Evolutionary conservation across 805 yeast species (phyloP), one percentile per base, ranked within the genome.

Genomic region (Candida piceae): DNA sequence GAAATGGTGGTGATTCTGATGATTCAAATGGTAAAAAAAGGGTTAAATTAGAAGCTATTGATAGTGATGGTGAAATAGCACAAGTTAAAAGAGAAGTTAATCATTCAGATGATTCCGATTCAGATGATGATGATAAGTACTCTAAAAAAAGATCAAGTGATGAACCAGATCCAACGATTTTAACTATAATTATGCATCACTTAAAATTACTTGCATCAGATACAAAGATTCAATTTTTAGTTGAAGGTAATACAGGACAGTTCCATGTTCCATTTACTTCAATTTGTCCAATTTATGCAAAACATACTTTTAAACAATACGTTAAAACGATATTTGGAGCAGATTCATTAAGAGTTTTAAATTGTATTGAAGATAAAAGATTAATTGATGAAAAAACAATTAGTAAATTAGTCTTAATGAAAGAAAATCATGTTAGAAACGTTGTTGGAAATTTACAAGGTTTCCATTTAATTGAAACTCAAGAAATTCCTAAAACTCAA

Each of bases 401-500:
- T 34, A 76, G 87, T 26, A 80, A 84, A 35, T 59, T 75, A 12
- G 90, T 93, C 2, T 62, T 93, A 35, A 70, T 93, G 60, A 84
- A 77, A 46, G 94, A 87, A 40, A 76, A 74, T 41, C 83, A 79
- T 25, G 84, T 88, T 7, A 70, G 96, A 39, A 77, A 80, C 27
- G 78, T 82, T 30, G 63, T 88, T 30, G 74, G 82, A 31, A 73
- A 75, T 23, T 64, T 93, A 36, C 72, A 84, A 19, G 74, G 72
- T 36, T 70, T 77, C 45, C 87, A 89, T 43, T 72, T 84, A 15
- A 65, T 89, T 15, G 96, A 90, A 55, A 72, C 89, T 25, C 97
- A 90, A 61, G 98, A 93, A 63, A 83, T 93, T 20, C 97, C 97
- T 10, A 76, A 90, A 51, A 82, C 95, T 7, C 80, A 78, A 17